Evolutionary conservation across 768 basidiomycete species (phyloP), one percentile per base, ranked within the genome.

Genomic region (Kwoniella sp.): DNA sequence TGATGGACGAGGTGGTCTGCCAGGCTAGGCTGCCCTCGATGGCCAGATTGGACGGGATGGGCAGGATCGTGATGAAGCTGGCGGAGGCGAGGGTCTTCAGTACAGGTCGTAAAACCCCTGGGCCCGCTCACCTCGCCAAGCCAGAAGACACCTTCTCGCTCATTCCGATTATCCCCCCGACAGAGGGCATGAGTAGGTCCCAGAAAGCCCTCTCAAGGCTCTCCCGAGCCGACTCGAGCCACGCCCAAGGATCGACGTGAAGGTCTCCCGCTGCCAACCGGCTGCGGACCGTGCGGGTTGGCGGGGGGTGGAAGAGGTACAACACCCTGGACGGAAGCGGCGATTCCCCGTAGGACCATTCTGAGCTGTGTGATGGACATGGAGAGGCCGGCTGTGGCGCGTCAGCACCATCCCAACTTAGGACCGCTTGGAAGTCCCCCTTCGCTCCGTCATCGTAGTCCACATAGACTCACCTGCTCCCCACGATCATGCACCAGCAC

Each of bases 181-280:
- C 50, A 31, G 50, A 52, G 32, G 50, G 50, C 50, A 52, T 52
- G 15, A 52, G 20, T 19, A 52, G 36, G 6, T 43, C 50, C 50
- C 50, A 52, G 19, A 52, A 52, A 5, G 50, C 50, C n/a, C 42
- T 37, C 39, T 52, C 50, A 6, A 52, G 20, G n/a, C 32, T 32
- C 25, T 45, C 43, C 20, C 36, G n/a, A 19, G 42, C 50, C 27
- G 41, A 36, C 17, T 52, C 50, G 17, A 52, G 9, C 50, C 50
- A 52, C 11, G 33, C 27, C 50, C 50, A 52, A n/a, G 50, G 33
- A 45, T 45, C 44, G 23, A 52, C 26, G 17, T 27, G 38, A 14
- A 52, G 11, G 20, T 28, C 38, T 15, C 42, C 23, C 9, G 43
- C 20, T 12, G 17, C 9, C 10, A 17, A 31, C 3, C 19, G 43